Percentiles rank a stretch among this genome's conserved stretches.
These are phyloP conservation scores for Capsella rubella DNA, from an alignment of 441 rosid genomes.

Conservation along the genomic window DNA sequence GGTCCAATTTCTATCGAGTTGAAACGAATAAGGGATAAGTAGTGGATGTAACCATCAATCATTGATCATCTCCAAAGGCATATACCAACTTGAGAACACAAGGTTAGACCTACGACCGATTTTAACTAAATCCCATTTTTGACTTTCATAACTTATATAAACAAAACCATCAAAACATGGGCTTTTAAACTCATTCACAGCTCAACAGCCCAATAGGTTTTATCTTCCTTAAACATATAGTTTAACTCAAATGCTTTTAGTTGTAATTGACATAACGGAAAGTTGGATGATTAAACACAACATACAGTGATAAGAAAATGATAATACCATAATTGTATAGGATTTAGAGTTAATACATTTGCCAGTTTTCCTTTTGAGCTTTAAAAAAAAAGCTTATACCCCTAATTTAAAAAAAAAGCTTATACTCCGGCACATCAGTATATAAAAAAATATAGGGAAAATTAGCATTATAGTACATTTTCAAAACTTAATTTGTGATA, in stretches of 20 bases:
- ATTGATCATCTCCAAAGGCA: conserved; percentile 21
- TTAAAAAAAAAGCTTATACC: too few relatives aligned
- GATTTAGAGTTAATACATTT: neutral
- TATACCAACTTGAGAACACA: conserved; percentile 28
- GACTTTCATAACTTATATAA: neutral
- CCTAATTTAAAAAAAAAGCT: too few relatives aligned
- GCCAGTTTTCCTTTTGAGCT: neutral
- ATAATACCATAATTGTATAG: neutral
- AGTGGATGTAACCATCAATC: conserved; percentile 37
- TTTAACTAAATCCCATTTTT: neutral
- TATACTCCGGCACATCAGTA: too few relatives aligned
- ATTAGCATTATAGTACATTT: too few relatives aligned
- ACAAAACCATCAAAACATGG: neutral
- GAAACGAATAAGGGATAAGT: conserved; percentile 36
- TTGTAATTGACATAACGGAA: neutral
- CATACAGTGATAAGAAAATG: neutral
- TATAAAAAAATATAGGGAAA: too few relatives aligned
- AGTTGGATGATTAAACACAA: neutral
- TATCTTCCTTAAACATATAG: neutral
- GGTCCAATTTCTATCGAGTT: conserved; percentile 37
- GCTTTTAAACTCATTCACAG: neutral
- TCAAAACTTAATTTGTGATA: too few relatives aligned
- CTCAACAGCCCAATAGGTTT: neutral
- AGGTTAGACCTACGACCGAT: conserved; percentile 24
- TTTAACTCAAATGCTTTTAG: neutral